phyloP scores from a whole-genome alignment of 495 filamentous ascomycete genomes.

The Hyaloscypha hepaticicola region DNA sequence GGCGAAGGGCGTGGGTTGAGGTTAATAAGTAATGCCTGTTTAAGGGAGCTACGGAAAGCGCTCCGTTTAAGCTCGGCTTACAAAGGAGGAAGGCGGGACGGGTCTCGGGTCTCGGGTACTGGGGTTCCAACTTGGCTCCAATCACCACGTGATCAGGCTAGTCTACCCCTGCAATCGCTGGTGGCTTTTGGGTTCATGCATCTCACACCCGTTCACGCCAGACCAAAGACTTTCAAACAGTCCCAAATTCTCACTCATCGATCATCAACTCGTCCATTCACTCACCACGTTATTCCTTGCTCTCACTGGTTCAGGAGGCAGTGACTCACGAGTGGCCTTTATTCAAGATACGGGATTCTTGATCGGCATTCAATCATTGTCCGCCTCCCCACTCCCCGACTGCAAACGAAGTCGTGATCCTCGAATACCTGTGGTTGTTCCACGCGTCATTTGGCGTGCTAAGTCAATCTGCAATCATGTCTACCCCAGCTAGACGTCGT shows the following conservation, averaged over 20 bases:
- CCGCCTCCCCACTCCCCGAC: neutral
- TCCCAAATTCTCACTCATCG: neutral
- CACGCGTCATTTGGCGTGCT: neutral
- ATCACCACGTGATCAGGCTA: constrained; percentile 22
- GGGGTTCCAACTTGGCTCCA: too few relatives aligned
- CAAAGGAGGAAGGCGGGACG: neutral
- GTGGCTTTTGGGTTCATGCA: constrained; percentile 13
- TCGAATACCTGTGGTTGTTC: neutral
- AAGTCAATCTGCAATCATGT: constrained; percentile 57
- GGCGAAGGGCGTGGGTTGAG: neutral
- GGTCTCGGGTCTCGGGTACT: neutral
- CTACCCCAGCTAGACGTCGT: constrained; percentile 88
- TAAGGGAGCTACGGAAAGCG: neutral
- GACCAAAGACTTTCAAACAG: neutral
- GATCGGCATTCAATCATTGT: neutral
- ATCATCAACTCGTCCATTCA: neutral
- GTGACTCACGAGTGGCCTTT: neutral
- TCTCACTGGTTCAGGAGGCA: neutral
- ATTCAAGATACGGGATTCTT: neutral
- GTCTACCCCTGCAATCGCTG: neutral
- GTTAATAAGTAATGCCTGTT: neutral
- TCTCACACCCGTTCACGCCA: neutral
- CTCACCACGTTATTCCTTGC: neutral
- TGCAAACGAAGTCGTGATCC: neutral
- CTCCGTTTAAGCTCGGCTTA: constrained; percentile 12